Evolutionary conservation across 2,329 filamentous ascomycete species (phyloP), one percentile per base, ranked within the genome.

Genomic region (Gnomoniopsis sp.): DNA sequence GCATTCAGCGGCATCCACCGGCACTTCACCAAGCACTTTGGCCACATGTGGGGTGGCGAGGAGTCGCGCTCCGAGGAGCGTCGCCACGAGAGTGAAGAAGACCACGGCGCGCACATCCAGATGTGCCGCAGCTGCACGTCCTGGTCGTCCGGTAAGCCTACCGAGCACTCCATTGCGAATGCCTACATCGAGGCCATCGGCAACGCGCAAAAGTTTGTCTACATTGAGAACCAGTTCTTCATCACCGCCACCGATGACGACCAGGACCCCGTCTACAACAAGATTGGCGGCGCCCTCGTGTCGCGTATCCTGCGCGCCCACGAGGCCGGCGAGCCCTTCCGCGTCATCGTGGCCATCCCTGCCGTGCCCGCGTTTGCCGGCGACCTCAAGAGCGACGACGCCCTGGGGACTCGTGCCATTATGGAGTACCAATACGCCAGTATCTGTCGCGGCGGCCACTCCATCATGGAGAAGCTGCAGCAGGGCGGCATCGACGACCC

Each of bases 371-470:
- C 86, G 2, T 96, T 96, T 68, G 89, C 91, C 1, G 91, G 91
- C 4, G 90, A 95, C 66, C 78, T 96, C 51, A 84, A 89, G 66
- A 81, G 81, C 0, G 88, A 93, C 54, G 87, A 84, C 22, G 86
- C 88, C 10, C 77, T 93, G 1, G 88, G 89, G 22, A 95, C 90
- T 0, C 80, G 91, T 38, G 91, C 90, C 6, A 93, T 96, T 67
- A 93, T 95, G 88, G 90, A 95, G 70, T 93, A 89, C 71, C 90
- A 95, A 69, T 93, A 95, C 74, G 80, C 85, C 67, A 88, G 85
- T 53, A 95, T 95, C 74, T 89, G 85, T 71, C 85, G 90, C 38
- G 89, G 89, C 34, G 89, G 88, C 2, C 76, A 90, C 70, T 89
- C 86, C 59, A 95, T 96, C 69, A 87, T 93, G 68, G 89, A 93